phyloP scores from a whole-genome alignment of 2,329 filamentous ascomycete genomes.

The Verticillium longisporum region DNA sequence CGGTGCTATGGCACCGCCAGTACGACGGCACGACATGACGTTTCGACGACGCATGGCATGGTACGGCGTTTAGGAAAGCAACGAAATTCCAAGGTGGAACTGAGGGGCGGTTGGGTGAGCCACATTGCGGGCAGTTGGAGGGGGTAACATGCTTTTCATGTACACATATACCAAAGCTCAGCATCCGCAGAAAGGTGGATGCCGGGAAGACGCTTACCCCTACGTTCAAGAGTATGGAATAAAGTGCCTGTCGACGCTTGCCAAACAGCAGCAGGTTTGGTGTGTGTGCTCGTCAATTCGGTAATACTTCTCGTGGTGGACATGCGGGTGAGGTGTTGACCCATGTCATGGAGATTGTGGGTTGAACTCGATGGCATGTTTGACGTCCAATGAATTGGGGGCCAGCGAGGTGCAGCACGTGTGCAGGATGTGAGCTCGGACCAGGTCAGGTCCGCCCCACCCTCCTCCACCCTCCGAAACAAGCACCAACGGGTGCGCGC shows the following conservation, averaged over 20 bases:
- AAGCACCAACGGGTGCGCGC: background rate
- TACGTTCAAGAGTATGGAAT: background rate
- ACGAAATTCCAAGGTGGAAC: background rate
- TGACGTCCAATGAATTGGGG: background rate
- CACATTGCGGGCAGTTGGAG: background rate
- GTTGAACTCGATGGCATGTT: background rate
- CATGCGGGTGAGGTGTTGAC: no score
- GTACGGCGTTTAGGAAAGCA: constrained; percentile 20
- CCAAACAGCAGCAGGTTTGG: background rate
- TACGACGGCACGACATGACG: constrained; percentile 10
- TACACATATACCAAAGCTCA: background rate
- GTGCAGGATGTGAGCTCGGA: background rate
- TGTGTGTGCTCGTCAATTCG: no score
- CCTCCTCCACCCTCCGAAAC: background rate
- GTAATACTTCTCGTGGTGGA: no score
- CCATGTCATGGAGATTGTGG: background rate
- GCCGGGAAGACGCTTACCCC: background rate
- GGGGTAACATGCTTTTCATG: background rate
- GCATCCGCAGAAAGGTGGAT: background rate
- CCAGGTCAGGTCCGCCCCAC: background rate
- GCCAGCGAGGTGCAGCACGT: background rate
- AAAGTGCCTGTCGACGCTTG: background rate
- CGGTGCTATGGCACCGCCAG: background rate
- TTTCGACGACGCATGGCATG: constrained; percentile 21
- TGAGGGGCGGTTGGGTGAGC: background rate